phyloP scores from a whole-genome alignment of 2,329 filamentous ascomycete species.

The Ophiostoma tasmaniense region DNA sequence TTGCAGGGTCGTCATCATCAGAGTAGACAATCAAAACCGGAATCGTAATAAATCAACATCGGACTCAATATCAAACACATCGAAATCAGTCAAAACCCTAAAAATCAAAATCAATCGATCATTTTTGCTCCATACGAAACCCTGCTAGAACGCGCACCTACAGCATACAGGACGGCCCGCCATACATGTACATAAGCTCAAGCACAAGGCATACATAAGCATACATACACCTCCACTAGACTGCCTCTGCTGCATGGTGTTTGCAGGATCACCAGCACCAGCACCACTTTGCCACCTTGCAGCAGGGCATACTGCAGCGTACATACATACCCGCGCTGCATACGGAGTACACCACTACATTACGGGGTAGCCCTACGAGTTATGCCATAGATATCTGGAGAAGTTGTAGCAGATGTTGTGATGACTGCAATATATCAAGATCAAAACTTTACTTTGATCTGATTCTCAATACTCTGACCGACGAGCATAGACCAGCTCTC shows the following conservation, averaged over 20 bases:
- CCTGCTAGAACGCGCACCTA: not conserved
- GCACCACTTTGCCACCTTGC: not conserved
- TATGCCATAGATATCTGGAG: not conserved
- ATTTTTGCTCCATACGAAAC: not conserved
- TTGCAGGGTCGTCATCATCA: not conserved
- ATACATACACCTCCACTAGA: slow-evolving; percentile 2
- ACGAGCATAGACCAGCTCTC: not conserved
- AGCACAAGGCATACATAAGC: not conserved
- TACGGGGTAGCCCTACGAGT: not conserved
- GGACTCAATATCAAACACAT: not conserved
- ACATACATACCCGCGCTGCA: slow-evolving; percentile 17
- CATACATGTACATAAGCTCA: slow-evolving; percentile 9
- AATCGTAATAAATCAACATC: not conserved
- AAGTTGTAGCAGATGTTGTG: not conserved
- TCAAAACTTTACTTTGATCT: not conserved
- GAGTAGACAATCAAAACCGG: not conserved
- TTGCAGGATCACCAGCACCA: slow-evolving; percentile 13
- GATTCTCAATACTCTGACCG: not conserved
- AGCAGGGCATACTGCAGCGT: slow-evolving; percentile 10
- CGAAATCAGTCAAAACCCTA: too few species aligned
- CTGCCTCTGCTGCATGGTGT: slow-evolving; percentile 7
- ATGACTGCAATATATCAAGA: not conserved
- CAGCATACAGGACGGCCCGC: slow-evolving; percentile 7
- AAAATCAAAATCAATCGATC: not conserved
- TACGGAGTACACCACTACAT: slow-evolving; percentile 1